phyloP scores from a whole-genome alignment of 345 rosid species.

The Anastatica hierochuntica region DNA sequence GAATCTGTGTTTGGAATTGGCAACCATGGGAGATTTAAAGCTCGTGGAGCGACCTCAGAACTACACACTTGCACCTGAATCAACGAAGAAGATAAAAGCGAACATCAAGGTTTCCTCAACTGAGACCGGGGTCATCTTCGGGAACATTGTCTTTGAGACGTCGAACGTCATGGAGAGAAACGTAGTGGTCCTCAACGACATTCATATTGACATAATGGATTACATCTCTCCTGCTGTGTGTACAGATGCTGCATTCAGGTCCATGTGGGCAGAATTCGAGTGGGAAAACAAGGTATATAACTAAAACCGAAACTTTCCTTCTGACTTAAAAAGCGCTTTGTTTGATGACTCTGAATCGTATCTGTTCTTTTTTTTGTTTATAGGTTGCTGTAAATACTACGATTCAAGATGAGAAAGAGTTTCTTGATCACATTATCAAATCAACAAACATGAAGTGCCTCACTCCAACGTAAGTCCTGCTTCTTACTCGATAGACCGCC shows the following conservation, averaged over 20 bases:
- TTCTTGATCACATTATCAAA: slow-evolving; percentile 24
- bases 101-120: slow-evolving; percentile 97
- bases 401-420: slow-evolving; percentile 24
- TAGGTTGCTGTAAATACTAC: slow-evolving; percentile 28
- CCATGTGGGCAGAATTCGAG: slow-evolving; percentile 99
- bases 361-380: not conserved
- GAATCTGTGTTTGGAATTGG: slow-evolving; percentile 84
- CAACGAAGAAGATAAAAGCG: slow-evolving; percentile 88
- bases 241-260: slow-evolving; percentile 69
- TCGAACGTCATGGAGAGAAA: slow-evolving; percentile 82
- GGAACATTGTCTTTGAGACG: slow-evolving; percentile 84
- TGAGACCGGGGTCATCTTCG: slow-evolving; percentile 90
- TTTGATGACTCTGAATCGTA: not conserved
- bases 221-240: slow-evolving; percentile 90
- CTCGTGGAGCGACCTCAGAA: slow-evolving; percentile 95
- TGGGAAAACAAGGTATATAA: slow-evolving; percentile 95
- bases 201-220: slow-evolving; percentile 95
- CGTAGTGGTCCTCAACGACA: slow-evolving; percentile 87
- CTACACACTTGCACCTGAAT: slow-evolving; percentile 84
- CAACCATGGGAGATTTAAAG: slow-evolving; percentile 99
- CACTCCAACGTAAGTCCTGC: slow-evolving; percentile 17
- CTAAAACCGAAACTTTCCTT: not conserved
- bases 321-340: not conserved
- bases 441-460: slow-evolving; percentile 32
- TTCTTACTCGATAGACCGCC: not conserved